Evolutionary conservation across 768 basidiomycete species (phyloP), one percentile per base, ranked within the genome.

Genomic region (Leccinum variicolor): DNA sequence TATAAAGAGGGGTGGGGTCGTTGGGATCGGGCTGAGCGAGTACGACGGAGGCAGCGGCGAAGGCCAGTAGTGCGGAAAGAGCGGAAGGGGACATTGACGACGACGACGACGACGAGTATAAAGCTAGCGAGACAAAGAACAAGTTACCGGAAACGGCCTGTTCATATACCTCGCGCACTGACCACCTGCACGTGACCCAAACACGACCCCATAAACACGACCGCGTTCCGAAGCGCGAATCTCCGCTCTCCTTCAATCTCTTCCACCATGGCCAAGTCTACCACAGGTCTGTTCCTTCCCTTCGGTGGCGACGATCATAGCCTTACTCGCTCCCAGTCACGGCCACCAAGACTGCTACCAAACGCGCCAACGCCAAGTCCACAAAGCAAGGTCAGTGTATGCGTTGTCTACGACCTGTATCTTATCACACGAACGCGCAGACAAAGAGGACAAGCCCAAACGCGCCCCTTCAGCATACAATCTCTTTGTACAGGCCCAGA

Each of bases 391-490:
- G 76, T 75, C 49, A 13, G 73, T 66, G 23, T 54, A 39, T 50
- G 52, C 57, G 23, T 34, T 58, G 21, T 21, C 48, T 54, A 46
- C 9, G 47, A 48, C 31, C 3, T 9, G 13, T 45, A 29, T 46
- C 33, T n/a, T 11, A 21, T 25, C 58, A 19, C 10, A 58, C 50
- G 3, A 19, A 36, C 50, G 26, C 51, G 41, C 39, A 68, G 78
- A 74, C 57, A 77, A 72, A 9, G 74, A 68, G 19, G 79, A 77
- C 48, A 84, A 83, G 61, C 72, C 77, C 11, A 85, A 85, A 62
- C 83, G 84, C 50, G 73, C 78, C n/a, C 84, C 84, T 1, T 77
- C 76, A 1, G 81, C 82, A 14, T 86, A 86, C 67, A 83, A 85
- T 64, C 69, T 79, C 46, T 86, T 80, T 65, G 79, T 85, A 62